phyloP scores from a whole-genome alignment of 1,284 basidiomycete species.

The Ceratobasidium sp. region DNA sequence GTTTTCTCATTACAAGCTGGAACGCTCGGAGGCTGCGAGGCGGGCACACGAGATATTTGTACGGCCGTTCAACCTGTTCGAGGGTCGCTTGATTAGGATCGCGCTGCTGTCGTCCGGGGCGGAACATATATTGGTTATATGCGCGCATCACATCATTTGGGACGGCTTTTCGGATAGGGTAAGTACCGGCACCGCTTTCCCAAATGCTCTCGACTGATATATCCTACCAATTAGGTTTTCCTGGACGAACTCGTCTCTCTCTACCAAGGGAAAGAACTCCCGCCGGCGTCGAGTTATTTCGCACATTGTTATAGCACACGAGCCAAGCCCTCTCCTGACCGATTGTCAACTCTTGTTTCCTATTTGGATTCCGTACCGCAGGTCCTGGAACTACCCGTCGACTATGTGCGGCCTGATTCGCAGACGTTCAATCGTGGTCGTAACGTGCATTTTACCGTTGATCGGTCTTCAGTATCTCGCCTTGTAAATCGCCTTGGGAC shows the following conservation, averaged over 20 bases:
- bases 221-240: not conserved
- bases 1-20: not conserved
- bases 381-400: not conserved
- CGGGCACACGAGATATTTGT: constrained; percentile 5
- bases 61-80: not conserved
- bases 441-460: not conserved
- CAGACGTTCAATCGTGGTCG: not conserved
- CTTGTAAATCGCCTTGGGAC: not conserved
- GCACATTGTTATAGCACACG: not conserved
- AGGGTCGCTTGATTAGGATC: not conserved
- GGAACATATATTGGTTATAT: constrained; percentile 4
- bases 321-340: not conserved
- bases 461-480: not conserved
- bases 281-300: not conserved
- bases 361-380: constrained; percentile 21
- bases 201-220: not conserved
- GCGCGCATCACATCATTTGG: constrained; percentile 28
- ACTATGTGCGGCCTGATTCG: constrained; percentile 11
- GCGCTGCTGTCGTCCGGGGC: constrained; percentile 1
- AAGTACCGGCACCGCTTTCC: not conserved
- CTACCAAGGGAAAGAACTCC: constrained; percentile 8
- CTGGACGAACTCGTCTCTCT: constrained; percentile 6
- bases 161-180: constrained; percentile 14
- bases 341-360: not conserved
- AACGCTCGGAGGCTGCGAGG: not conserved